These are phyloP conservation scores for Amanita polypyramis DNA, from an alignment of 768 basidiomycete species.

Conservation along the genomic window DNA sequence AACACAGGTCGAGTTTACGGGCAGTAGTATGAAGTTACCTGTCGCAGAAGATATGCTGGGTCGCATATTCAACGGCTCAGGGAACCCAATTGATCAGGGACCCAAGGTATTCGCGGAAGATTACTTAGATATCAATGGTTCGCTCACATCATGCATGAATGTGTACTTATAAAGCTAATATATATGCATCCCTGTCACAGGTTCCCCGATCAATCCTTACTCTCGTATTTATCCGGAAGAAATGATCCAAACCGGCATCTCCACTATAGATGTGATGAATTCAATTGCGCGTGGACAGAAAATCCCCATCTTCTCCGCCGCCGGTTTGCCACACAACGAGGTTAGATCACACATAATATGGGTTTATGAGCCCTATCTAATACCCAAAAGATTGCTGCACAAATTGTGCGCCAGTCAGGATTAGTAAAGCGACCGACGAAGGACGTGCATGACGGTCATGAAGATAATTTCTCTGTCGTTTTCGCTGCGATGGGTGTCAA, in stretches of 20 bases:
- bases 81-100: slow-evolving; percentile 96
- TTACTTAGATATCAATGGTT: slow-evolving; percentile 98
- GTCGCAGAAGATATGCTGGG: slow-evolving; percentile 99
- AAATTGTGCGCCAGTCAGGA: slow-evolving; percentile 99
- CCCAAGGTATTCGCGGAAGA: slow-evolving; percentile 99
- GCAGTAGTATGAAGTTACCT: slow-evolving; percentile 96
- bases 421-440: slow-evolving; percentile 95
- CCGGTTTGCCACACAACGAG: slow-evolving; percentile 98
- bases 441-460: slow-evolving; percentile 96
- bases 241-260: slow-evolving; percentile 99
- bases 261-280: slow-evolving; percentile 96
- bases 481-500: slow-evolving; percentile 99
- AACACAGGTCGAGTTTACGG: slow-evolving; percentile 97
- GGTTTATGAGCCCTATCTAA: background rate
- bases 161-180: background rate
- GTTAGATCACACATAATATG: slow-evolving; percentile 28
- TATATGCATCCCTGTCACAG: slow-evolving; percentile 26
- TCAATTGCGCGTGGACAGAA: slow-evolving; percentile 99
- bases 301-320: slow-evolving; percentile 99
- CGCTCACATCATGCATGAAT: slow-evolving; percentile 17
- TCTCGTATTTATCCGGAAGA: slow-evolving; percentile 99
- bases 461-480: slow-evolving; percentile 99
- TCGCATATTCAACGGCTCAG: slow-evolving; percentile 97
- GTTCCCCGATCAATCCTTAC: slow-evolving; percentile 96
- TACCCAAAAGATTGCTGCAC: slow-evolving; percentile 79